Evolutionary conservation across 192 early-diverging fungal genomes (phyloP).

Genomic region (Backusella liffmaniae): DNA sequence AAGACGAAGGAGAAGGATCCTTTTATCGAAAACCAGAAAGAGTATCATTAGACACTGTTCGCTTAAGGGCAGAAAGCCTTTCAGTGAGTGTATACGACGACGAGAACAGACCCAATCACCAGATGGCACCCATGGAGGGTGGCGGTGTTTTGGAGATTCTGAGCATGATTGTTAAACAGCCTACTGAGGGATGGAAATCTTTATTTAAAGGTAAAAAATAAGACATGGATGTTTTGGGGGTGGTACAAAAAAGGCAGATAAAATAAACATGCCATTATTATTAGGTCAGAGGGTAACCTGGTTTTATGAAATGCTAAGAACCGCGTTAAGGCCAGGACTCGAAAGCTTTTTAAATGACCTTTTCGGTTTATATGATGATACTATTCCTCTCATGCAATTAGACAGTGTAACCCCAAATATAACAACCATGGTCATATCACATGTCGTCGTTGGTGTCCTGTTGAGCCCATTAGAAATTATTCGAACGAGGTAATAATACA

Average conservation of each 20-base stretch:
- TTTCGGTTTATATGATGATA: slow-evolving; percentile 84
- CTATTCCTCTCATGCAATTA: slow-evolving; percentile 59
- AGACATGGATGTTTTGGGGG: not conserved
- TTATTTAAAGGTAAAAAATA: slow-evolving; percentile 48
- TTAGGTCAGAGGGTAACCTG: slow-evolving; percentile 65
- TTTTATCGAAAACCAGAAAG: slow-evolving; percentile 14
- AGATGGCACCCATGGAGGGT: slow-evolving; percentile 57
- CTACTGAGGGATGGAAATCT: slow-evolving; percentile 60
- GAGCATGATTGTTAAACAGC: slow-evolving; percentile 51
- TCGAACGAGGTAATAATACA: slow-evolving; percentile 53
- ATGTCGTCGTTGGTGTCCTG: slow-evolving; percentile 72
- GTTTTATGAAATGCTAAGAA: slow-evolving; percentile 66
- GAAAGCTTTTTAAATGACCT: slow-evolving; percentile 87
- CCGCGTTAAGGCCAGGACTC: slow-evolving; percentile 72
- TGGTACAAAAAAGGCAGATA: not conserved
- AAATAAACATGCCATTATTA: not conserved
- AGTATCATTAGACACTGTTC: slow-evolving; percentile 4
- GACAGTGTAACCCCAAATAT: slow-evolving; percentile 56
- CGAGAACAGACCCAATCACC: slow-evolving; percentile 53
- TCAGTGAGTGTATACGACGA: slow-evolving; percentile 53
- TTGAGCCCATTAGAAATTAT: slow-evolving; percentile 89
- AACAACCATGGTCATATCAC: slow-evolving; percentile 67
- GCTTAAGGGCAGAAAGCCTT: slow-evolving; percentile 24
- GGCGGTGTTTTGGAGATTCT: slow-evolving; percentile 51
- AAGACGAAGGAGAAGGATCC: slow-evolving; percentile 24